Base-by-base conservation (phyloP, 192 early-diverging fungal species). In the Rhizophagus sp. region DNA sequence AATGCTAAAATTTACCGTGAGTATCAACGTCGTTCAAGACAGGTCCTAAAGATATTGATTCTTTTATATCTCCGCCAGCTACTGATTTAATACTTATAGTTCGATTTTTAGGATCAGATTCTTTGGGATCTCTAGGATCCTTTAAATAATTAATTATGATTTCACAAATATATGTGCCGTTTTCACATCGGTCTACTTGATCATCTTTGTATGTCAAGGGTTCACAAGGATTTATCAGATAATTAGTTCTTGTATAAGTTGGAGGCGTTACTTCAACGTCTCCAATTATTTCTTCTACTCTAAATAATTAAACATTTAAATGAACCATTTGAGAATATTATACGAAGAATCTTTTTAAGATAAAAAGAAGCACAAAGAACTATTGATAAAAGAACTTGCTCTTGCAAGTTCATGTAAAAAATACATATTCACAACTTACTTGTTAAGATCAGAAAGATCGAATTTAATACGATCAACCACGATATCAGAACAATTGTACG, bases 401-500 rank as follows among this genome's bases (percentile, higher is more conserved):
- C 1, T 39, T 36, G 34, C 34, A 2, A 36, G 34, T 36, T 36
- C 7, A 69, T 47, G 10, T 47, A 69, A 22, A 1, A 17, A 41
- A 30, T 41, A 12, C 2, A 36, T 30, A 39, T 41, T 41, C 39
- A 41, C 39, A 69, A 44, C 67, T 41, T 69, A 69, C 34, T n/a
- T 27, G 33, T 69, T n/a, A 9, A 69, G 33, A 3, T 13, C 9
- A 7, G 13, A 10, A n/a, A 69, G 30, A n/a, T 69, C 9, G n/a
- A 69, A 69, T 19, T 6, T 39, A 9, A 19, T 24, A 22, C 33
- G 25, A 15, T n/a, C 36, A n/a, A 39, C 67, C 22, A n/a, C 17
- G 15, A 69, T 8, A 6, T 69, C 17, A 41, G 67, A 69, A 69
- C 67, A 69, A 3, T 69, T 19, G 41, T 87, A 33, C 86, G 87